Evolutionary conservation across 208 protist genomes (phyloP).

Genomic region (Trypanosoma scelopori): DNA sequence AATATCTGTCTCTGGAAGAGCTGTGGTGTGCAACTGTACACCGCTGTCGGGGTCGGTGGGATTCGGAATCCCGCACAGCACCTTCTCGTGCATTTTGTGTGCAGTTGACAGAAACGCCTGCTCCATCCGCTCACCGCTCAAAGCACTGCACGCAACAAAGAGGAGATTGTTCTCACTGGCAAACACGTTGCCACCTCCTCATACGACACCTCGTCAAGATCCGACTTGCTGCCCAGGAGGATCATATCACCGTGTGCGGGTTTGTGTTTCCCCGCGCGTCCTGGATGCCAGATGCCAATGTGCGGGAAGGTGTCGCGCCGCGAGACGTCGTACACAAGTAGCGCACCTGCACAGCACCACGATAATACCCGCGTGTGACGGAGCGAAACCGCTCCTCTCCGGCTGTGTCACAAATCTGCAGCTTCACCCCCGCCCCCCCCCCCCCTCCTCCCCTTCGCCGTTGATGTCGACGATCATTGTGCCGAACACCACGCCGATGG

Average conservation of each 20-base stretch:
- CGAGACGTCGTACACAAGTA: conserved; percentile 97
- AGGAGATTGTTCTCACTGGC: conserved; percentile 94
- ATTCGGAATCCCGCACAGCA: conserved; percentile 91
- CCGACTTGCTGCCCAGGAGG: conserved; percentile 96
- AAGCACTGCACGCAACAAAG: conserved; percentile 94
- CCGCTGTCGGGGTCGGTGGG: conserved; percentile 72
- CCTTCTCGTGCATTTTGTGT: conserved; percentile 93
- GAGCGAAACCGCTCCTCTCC: conserved; percentile 91
- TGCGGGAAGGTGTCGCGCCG: conserved; percentile 81
- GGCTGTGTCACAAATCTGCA: conserved; percentile 98
- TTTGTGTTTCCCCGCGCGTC: conserved; percentile 93
- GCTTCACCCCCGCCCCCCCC: conserved; percentile 94
- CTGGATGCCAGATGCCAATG: conserved; percentile 93
- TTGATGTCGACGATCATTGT: conserved; percentile 95
- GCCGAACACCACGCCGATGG: conserved; percentile 98
- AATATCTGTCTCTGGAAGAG: conserved; percentile 29
- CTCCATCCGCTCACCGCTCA: conserved; percentile 93
- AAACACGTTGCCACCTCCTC: conserved; percentile 95
- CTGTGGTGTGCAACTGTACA: conserved; percentile 70
- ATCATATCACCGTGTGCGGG: conserved; percentile 83
- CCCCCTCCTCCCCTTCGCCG: conserved; percentile 93
- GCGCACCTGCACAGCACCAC: conserved; percentile 93
- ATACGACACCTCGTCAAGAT: conserved; percentile 94
- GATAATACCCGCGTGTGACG: conserved; percentile 96
- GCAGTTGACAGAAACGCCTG: conserved; percentile 94